Evolutionary conservation across 495 filamentous ascomycete species (phyloP).

Genomic region (Hypoxylon rickii): DNA sequence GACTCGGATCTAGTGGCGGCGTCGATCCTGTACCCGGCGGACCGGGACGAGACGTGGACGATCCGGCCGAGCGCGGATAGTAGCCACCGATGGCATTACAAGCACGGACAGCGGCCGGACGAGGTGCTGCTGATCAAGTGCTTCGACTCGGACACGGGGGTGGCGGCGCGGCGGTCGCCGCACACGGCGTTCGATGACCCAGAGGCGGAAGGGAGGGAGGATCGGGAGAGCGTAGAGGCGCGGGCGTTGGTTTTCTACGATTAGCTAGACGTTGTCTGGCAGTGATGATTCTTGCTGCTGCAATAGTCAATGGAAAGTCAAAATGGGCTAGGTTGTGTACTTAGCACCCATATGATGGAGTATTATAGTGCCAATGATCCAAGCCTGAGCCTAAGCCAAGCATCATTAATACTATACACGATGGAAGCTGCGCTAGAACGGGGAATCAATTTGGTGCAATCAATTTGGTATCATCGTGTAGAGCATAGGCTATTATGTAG

Average conservation of each 20-base stretch:
- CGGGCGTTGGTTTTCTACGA: conserved; percentile 58
- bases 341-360: too few relatives aligned
- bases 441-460: conserved; percentile 28
- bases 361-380: too few relatives aligned
- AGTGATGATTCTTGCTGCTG: not conserved
- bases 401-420: not conserved
- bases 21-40: conserved; percentile 66
- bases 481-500: too few relatives aligned
- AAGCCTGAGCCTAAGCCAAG: not conserved
- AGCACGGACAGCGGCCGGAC: conserved; percentile 63
- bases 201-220: conserved; percentile 45
- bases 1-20: conserved; percentile 70
- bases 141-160: conserved; percentile 64
- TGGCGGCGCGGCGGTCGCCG: conserved; percentile 62
- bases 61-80: conserved; percentile 61
- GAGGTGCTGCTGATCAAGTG: conserved; percentile 69
- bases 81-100: conserved; percentile 73
- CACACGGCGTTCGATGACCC: conserved; percentile 66
- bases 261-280: too few relatives aligned
- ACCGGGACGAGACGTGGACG: conserved; percentile 72
- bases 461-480: conserved; percentile 10
- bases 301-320: not conserved
- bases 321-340: too few relatives aligned
- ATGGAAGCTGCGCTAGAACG: not conserved
- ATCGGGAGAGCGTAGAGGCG: conserved; percentile 67